A percentile compares a stretch with the other conserved stretches of the same genome.
phyloP scores from a whole-genome alignment of 176 grass and related monocot species.

The Bolboschoenus planiculmis region DNA sequence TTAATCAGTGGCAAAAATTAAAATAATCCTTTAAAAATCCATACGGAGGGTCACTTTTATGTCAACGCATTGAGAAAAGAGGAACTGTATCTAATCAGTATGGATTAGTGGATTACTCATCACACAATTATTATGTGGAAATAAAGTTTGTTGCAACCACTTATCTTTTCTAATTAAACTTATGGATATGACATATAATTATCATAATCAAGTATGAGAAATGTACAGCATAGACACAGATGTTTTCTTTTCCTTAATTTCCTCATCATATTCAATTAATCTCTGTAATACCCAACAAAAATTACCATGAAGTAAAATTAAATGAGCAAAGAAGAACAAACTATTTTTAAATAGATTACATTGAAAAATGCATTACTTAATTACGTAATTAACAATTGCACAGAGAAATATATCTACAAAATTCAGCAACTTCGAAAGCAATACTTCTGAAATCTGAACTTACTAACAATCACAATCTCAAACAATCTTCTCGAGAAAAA shows the following conservation, averaged over 20 bases:
- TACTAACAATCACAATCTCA: neutral
- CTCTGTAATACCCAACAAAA: neutral
- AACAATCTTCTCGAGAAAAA: neutral
- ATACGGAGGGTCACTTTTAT: neutral
- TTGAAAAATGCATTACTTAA: neutral
- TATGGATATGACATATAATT: too few relatives aligned
- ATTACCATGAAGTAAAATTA: neutral
- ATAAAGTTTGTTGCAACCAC: too few relatives aligned
- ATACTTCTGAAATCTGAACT: neutral
- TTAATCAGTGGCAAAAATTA: neutral
- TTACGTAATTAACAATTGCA: neutral
- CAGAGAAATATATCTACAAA: slow-evolving; percentile 7
- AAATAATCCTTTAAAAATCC: neutral
- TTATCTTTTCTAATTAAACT: too few relatives aligned
- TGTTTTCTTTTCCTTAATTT: neutral
- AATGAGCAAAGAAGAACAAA: neutral
- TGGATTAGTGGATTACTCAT: too few relatives aligned
- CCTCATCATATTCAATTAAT: too few relatives aligned
- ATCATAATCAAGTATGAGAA: neutral
- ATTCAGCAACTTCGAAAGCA: neutral
- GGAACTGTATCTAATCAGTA: neutral
- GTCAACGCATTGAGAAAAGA: neutral
- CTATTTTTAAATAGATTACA: neutral
- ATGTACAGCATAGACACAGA: neutral
- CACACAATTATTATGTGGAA: too few relatives aligned